Conservation (phyloP, 805 yeast species). For the Metschnikowia continentalis region DNA sequence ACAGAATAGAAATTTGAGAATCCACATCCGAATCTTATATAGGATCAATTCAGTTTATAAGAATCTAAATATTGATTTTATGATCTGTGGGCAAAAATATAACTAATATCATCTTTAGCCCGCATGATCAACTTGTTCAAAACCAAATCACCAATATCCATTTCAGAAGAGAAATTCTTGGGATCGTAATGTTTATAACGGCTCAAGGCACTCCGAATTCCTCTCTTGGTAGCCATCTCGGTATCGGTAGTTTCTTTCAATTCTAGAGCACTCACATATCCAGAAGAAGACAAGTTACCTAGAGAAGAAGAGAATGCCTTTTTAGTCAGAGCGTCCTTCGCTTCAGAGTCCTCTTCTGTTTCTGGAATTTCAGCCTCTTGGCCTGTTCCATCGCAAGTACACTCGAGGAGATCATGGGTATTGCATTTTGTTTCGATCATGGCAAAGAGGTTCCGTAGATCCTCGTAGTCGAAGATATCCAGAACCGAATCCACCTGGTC, state of each 20-base stretch:
- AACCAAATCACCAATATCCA: constrained; percentile 14
- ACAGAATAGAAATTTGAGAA: neutral
- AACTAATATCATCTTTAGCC: constrained; percentile 11
- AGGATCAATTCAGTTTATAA: too few relatives aligned
- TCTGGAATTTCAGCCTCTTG: constrained; percentile 17
- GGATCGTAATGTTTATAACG: constrained; percentile 67
- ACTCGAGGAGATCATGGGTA: constrained; percentile 74
- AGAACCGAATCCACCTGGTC: constrained; percentile 42
- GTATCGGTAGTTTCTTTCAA: constrained; percentile 27
- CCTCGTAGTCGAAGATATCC: constrained; percentile 65
- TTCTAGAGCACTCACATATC: constrained; percentile 58
- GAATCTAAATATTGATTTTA: neutral
- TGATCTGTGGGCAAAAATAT: constrained; percentile 11
- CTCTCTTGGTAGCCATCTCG: constrained; percentile 29
- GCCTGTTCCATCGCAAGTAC: constrained; percentile 52
- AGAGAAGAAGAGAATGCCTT: neutral
- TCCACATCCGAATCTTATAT: too few relatives aligned
- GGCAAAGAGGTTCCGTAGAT: constrained; percentile 71
- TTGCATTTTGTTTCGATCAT: constrained; percentile 51
- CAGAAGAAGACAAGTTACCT: constrained; percentile 8
- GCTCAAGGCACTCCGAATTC: constrained; percentile 54
- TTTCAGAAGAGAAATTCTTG: neutral
- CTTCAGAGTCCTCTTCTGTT: constrained; percentile 8
- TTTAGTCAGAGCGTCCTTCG: neutral
- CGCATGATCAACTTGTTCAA: constrained; percentile 10